These are phyloP conservation scores for Boletus huronensis DNA, from an alignment of 768 basidiomycete genomes.

Conservation along the genomic window DNA sequence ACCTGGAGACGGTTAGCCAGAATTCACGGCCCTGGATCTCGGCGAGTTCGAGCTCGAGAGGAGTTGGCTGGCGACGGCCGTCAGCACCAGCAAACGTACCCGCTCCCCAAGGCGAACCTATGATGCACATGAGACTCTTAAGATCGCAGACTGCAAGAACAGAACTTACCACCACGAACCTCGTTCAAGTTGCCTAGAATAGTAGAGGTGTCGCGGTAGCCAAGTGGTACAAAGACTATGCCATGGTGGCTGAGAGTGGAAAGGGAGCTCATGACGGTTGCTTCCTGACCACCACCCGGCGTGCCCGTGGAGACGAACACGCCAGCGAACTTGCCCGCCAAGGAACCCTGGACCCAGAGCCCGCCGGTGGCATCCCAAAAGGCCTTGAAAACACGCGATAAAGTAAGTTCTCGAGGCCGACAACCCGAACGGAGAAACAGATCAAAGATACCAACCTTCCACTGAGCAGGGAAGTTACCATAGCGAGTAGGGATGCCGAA, in stretches of 20 bases:
- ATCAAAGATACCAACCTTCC: slow-evolving; percentile 49
- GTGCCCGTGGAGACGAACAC: slow-evolving; percentile 70
- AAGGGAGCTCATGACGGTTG: slow-evolving; percentile 49
- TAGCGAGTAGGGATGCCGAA: slow-evolving; percentile 79
- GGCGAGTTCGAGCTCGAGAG: slow-evolving; percentile 52
- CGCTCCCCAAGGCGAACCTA: slow-evolving; percentile 77
- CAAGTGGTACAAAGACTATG: slow-evolving; percentile 67
- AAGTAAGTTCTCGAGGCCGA: slow-evolving; percentile 3
- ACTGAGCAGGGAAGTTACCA: slow-evolving; percentile 77
- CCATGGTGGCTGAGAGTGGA: slow-evolving; percentile 71
- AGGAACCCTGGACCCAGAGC: slow-evolving; percentile 55
- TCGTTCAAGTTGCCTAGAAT: slow-evolving; percentile 43
- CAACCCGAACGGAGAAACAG: not conserved
- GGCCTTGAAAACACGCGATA: slow-evolving; percentile 33
- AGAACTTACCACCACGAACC: slow-evolving; percentile 54
- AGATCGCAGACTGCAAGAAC: not conserved
- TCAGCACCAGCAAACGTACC: slow-evolving; percentile 52
- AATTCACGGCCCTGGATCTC: slow-evolving; percentile 51
- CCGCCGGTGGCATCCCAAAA: slow-evolving; percentile 77
- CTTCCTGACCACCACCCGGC: slow-evolving; percentile 81
- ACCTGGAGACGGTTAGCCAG: slow-evolving; percentile 42
- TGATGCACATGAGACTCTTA: not conserved
- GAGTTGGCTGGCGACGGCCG: slow-evolving; percentile 46
- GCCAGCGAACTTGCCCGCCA: slow-evolving; percentile 73
- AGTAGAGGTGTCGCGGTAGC: slow-evolving; percentile 51